A percentile compares a stretch with the other conserved stretches of the same genome.
Conservation (phyloP, 1,284 basidiomycete species). For the Pascua sp. region DNA sequence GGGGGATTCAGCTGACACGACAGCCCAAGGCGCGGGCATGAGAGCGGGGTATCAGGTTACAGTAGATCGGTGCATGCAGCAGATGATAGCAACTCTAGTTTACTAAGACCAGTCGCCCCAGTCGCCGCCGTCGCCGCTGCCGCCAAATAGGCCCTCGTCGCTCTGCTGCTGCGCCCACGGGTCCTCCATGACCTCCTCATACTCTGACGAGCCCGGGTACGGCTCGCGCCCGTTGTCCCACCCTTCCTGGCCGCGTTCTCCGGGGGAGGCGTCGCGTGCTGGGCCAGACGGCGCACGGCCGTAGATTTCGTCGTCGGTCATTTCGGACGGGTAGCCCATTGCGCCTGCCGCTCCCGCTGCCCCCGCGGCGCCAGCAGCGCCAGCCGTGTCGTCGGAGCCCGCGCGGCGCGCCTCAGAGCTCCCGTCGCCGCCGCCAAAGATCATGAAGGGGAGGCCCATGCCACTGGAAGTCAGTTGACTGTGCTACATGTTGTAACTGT, state of each 20-base stretch:
- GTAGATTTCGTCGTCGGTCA: slow-evolving; percentile 44
- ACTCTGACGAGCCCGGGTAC: not conserved
- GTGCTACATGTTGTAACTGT: not conserved
- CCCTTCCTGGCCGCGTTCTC: not conserved
- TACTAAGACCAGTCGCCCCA: slow-evolving; percentile 32
- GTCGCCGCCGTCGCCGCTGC: slow-evolving; percentile 21
- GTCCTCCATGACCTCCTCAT: slow-evolving; percentile 22
- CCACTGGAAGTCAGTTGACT: slow-evolving; percentile 24
- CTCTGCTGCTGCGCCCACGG: slow-evolving; percentile 12
- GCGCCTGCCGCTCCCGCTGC: slow-evolving; percentile 23
- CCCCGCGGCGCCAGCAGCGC: slow-evolving; percentile 28
- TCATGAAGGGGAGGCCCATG: slow-evolving; percentile 47
- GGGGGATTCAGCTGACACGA: slow-evolving; percentile 1
- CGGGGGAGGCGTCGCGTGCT: not conserved
- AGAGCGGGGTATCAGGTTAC: not conserved
- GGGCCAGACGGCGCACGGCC: slow-evolving; percentile 23
- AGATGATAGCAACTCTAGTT: no score
- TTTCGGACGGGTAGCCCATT: slow-evolving; percentile 5
- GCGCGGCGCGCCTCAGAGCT: slow-evolving; percentile 18
- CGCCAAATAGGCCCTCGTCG: slow-evolving; percentile 23
- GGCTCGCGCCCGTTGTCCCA: not conserved
- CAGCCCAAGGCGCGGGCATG: slow-evolving; percentile 12
- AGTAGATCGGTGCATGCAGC: slow-evolving; percentile 8
- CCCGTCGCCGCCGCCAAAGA: slow-evolving; percentile 46
- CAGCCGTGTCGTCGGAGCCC: slow-evolving; percentile 16